Evolutionary conservation across 768 basidiomycete genomes (phyloP), one percentile per base, ranked within the genome.

Genomic region (Lentinula aciculospora): DNA sequence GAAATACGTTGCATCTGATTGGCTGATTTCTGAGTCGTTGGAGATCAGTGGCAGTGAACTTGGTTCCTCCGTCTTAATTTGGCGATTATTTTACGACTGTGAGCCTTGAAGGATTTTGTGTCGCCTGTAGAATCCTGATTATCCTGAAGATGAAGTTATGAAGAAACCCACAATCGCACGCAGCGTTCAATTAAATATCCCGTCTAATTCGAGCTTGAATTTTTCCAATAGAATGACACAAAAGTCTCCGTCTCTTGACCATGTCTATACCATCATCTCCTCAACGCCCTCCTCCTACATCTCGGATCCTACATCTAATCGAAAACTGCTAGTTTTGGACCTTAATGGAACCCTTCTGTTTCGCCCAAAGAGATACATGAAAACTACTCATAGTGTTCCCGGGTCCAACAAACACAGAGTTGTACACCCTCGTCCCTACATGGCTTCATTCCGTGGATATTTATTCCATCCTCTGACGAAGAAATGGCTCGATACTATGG

Each of bases 401-500:
- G 19, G 42, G 0, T 44, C 42, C 23, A 29, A 29, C 44, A 23
- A 7, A 47, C n/a, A 31, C 25, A 29, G 81, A 6, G 42, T 67
- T 3, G 79, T 77, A 0, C 69, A 88, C 62, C 82, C 80, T 2
- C 76, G 90, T 15, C 88, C 90, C 0, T 93, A 85, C 67, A 74
- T 92, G 63, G 58, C 69, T 4, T 68, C 85, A 1, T 88, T 92
- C 63, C 66, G 76, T 3, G 67, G 76, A 2, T 92, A 88, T 64
- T 69, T 92, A 2, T 84, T 90, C 62, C 81, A 84, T 49, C 71
- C 78, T 0, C 62, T 73, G 17, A 89, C 85, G n/a, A 73, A 70
- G 32, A 63, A 65, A 13, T 91, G 89, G 87, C 76, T 92, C 19
- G 88, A 92, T 58, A 84, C 87, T 3, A 93, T 93, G 88, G 81